A percentile compares a stretch with the other conserved stretches of the same genome.
Conservation (phyloP, 2,329 filamentous ascomycete genomes). For the Xylariales sp. region DNA sequence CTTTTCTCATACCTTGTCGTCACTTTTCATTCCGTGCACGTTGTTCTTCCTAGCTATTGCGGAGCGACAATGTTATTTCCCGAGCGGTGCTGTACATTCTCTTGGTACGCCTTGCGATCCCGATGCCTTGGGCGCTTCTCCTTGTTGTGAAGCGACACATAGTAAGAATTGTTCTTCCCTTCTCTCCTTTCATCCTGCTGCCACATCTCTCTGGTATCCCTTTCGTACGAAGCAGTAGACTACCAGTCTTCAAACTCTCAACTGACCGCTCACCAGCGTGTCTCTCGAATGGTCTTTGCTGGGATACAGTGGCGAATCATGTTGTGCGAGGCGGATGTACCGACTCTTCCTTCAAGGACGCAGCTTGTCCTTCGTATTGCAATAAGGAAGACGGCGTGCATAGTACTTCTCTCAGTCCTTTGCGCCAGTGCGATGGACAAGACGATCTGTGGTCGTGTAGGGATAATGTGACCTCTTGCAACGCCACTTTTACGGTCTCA, state of each 20-base stretch:
- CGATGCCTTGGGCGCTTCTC: neutral
- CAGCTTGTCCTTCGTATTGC: neutral
- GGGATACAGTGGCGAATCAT: neutral
- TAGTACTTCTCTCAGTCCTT: neutral
- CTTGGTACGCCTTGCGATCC: neutral
- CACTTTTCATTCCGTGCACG: too few species aligned
- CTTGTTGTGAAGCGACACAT: neutral
- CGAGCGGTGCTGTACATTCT: neutral
- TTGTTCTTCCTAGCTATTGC: too few species aligned
- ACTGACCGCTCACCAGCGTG: neutral
- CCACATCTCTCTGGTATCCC: neutral
- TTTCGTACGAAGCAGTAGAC: neutral
- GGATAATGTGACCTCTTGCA: neutral
- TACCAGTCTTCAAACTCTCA: neutral
- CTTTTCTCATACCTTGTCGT: too few species aligned
- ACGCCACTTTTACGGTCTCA: neutral
- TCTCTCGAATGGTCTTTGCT: neutral
- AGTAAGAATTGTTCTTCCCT: too few species aligned
- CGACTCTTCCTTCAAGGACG: neutral
- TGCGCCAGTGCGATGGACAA: neutral
- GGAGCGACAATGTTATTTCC: neutral
- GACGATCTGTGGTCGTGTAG: neutral
- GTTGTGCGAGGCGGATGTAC: neutral
- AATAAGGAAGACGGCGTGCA: neutral
- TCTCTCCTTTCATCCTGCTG: neutral